phyloP scores from a whole-genome alignment of 192 early-diverging fungal genomes.

The Physocladia obscura region DNA sequence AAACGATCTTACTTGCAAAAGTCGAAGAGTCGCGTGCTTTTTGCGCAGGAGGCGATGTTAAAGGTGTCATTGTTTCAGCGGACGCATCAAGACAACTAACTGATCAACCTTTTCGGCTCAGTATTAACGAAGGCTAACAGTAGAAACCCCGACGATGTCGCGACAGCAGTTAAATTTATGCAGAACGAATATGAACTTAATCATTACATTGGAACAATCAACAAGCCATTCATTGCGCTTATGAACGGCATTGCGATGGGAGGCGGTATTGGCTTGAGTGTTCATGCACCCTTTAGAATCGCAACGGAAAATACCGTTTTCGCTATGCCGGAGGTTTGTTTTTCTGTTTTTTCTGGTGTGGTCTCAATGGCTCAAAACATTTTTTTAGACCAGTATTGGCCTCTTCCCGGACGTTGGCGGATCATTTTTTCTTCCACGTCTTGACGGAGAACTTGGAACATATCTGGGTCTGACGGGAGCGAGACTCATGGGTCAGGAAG shows the following conservation, averaged over 20 bases:
- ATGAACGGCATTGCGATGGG: constrained; percentile 86
- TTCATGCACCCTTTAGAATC: constrained; percentile 93
- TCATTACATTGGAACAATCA: constrained; percentile 84
- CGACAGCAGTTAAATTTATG: constrained; percentile 75
- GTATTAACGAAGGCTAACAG: neutral
- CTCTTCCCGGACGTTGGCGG: constrained; percentile 97
- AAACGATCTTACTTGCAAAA: constrained; percentile 82
- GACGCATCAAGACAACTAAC: neutral
- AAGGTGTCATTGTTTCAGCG: constrained; percentile 20
- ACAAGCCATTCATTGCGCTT: constrained; percentile 86
- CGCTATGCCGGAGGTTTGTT: constrained; percentile 84
- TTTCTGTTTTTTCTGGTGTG: too few relatives aligned
- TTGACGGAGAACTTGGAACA: constrained; percentile 92
- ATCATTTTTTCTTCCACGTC: constrained; percentile 87
- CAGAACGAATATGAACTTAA: constrained; percentile 89
- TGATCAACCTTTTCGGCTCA: neutral
- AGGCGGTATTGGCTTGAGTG: constrained; percentile 92
- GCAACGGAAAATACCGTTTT: constrained; percentile 94
- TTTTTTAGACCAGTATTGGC: constrained; percentile 84
- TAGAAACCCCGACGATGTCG: constrained; percentile 32
- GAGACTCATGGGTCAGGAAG: constrained; percentile 76
- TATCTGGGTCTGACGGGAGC: constrained; percentile 89
- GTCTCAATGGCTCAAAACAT: too few relatives aligned
- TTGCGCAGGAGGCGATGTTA: constrained; percentile 79
- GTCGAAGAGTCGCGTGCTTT: constrained; percentile 71